phyloP scores from a whole-genome alignment of 108 stramenopile genomes.

The Discostella stelligeroides region DNA sequence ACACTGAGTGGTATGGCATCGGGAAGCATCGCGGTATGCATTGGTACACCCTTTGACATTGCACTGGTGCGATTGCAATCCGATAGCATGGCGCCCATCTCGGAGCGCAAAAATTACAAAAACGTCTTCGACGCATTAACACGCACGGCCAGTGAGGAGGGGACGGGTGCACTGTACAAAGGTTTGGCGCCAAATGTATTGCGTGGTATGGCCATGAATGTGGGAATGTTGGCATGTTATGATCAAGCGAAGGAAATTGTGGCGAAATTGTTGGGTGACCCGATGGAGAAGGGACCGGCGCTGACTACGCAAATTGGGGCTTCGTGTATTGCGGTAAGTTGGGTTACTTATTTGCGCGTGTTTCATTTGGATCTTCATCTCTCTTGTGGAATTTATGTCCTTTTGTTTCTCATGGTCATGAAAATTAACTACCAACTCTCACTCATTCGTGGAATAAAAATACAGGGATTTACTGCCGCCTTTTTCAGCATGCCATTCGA shows the following conservation, averaged over 20 bases:
- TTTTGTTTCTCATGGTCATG: background rate
- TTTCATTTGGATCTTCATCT: too few species aligned
- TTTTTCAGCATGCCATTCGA: constrained; percentile 97
- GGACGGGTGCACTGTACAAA: constrained; percentile 92
- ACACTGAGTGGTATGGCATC: constrained; percentile 89
- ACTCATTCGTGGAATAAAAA: background rate
- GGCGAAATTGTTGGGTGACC: constrained; percentile 71
- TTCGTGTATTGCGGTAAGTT: constrained; percentile 65
- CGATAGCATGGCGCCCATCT: constrained; percentile 92
- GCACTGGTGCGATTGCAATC: constrained; percentile 96
- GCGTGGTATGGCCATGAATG: constrained; percentile 99
- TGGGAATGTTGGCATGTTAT: constrained; percentile 99
- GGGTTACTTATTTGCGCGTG: background rate
- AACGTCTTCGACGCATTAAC: constrained; percentile 96
- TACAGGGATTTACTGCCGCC: constrained; percentile 94
- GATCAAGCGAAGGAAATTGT: constrained; percentile 96
- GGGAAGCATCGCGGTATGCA: constrained; percentile 96
- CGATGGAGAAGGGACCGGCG: constrained; percentile 80
- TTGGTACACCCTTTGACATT: constrained; percentile 98
- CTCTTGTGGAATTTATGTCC: background rate
- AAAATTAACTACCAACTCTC: too few species aligned
- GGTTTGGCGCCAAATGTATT: constrained; percentile 94
- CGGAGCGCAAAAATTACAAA: constrained; percentile 94
- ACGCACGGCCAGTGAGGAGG: constrained; percentile 91
- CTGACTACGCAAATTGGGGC: constrained; percentile 87